Percentiles rank a stretch among this genome's conserved stretches.
These are phyloP conservation scores for Malus hybrid DNA, from an alignment of 331 rosid genomes.

Conservation along the genomic window DNA sequence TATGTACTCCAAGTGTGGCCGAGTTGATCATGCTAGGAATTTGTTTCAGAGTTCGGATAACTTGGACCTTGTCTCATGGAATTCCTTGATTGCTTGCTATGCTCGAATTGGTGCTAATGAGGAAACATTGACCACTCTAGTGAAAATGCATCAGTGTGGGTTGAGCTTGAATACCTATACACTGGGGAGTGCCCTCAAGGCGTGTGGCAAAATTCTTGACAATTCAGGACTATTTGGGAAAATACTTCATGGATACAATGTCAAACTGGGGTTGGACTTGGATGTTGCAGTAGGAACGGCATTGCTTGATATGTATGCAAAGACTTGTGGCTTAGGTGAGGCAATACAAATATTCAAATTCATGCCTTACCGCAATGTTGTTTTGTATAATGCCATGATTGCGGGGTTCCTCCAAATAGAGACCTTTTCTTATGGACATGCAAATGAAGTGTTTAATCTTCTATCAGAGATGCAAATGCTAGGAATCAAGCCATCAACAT, in stretches of 20 bases:
- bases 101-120: constrained; percentile 23
- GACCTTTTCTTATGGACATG: constrained; percentile 8
- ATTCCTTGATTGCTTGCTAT: constrained; percentile 47
- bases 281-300: constrained; percentile 45
- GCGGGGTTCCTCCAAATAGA: constrained; percentile 33
- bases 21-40: constrained; percentile 30
- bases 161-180: constrained; percentile 38
- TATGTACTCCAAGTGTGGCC: constrained; percentile 52
- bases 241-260: constrained; percentile 31
- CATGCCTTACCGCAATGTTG: constrained; percentile 21
- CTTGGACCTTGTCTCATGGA: constrained; percentile 53
- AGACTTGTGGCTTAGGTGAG: constrained; percentile 27
- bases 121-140: constrained; percentile 26
- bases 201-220: constrained; percentile 20
- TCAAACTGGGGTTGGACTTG: constrained; percentile 40
- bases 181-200: constrained; percentile 52
- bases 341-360: constrained; percentile 34
- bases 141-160: constrained; percentile 46
- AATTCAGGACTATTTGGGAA: constrained; percentile 24
- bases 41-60: constrained; percentile 36
- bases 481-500: constrained; percentile 46
- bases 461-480: constrained; percentile 36
- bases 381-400: constrained; percentile 51
- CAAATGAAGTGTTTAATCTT: constrained; percentile 30
- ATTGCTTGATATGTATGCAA: constrained; percentile 59